Conservation (phyloP, 2,329 filamentous ascomycete species). For the Bimuria novae-zelandiae region DNA sequence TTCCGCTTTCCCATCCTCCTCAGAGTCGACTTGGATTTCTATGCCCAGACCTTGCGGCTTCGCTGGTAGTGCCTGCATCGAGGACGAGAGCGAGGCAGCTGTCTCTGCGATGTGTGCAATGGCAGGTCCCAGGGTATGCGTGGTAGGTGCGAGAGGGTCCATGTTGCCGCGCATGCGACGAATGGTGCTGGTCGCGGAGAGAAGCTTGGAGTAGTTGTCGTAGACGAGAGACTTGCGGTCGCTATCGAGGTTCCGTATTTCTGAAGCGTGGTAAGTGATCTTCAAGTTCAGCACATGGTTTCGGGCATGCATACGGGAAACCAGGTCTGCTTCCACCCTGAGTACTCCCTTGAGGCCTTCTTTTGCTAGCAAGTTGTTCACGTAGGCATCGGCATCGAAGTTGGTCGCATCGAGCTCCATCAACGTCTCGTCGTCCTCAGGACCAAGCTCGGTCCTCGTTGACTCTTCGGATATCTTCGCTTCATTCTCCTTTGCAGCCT, state of each 20-base stretch:
- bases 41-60: conserved; percentile 32
- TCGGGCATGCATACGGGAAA: conserved; percentile 52
- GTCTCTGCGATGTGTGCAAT: conserved; percentile 75
- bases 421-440: conserved; percentile 61
- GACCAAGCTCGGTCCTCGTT: conserved; percentile 35
- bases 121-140: conserved; percentile 72
- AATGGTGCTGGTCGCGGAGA: conserved; percentile 95
- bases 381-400: conserved; percentile 75
- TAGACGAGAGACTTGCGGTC: conserved; percentile 98
- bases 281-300: neutral
- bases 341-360: conserved; percentile 71
- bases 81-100: conserved; percentile 48
- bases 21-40: conserved; percentile 28
- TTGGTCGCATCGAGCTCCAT: conserved; percentile 71
- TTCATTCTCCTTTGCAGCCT: conserved; percentile 47
- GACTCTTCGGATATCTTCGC: conserved; percentile 40
- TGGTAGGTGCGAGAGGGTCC: conserved; percentile 77
- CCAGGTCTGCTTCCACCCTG: conserved; percentile 69
- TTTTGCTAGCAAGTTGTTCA: conserved; percentile 64
- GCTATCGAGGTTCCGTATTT: conserved; percentile 88
- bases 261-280: conserved; percentile 41
- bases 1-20: conserved; percentile 15
- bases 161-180: conserved; percentile 83
- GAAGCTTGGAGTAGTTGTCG: conserved; percentile 97
- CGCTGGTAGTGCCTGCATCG: conserved; percentile 36